Evolutionary conservation across 2,329 filamentous ascomycete species (phyloP), one percentile per base, ranked within the genome.

Genomic region (Colletotrichum costaricense): DNA sequence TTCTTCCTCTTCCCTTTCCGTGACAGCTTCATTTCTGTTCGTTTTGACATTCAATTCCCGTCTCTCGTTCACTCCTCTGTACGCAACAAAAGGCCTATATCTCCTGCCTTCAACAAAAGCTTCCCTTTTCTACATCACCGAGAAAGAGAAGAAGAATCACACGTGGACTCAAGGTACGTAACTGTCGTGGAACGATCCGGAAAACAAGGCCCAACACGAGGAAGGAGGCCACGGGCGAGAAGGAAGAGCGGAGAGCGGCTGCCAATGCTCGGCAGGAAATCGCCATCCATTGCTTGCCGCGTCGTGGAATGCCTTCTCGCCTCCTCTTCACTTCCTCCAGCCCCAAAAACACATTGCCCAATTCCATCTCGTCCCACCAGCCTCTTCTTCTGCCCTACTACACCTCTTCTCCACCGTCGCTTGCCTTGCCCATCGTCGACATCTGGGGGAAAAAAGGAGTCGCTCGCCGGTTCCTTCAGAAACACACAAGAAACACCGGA

Each of bases 21-120:
- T 73, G 68, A 74, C 68, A 68, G 69, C 72, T 69, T 74, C 69
- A 62, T 69, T 56, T 70, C 54, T 76, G 67, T 70, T 70, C 70
- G 66, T 67, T 67, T 70, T 63, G 63, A 68, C 72, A 67, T 82
- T 83, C 78, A 76, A 78, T 84, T 83, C 80, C 76, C 75, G 80
- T 79, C 82, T 74, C 80, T 84, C 82, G 81, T 83, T 84, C 70
- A 73, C 57, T 42, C 67, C 14, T 49, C 22, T 46, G 46, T 70
- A 73, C 60, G 26, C 54, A 72, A n/a, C 28, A 57, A 69, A 59
- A 59, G 55, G 66, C 46, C 52, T 38, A 65, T 26, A n/a, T 65
- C 46, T 62, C 56, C 80, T 78, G 69, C 69, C 74, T 75, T 78
- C 75, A 73, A 56, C 63, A 72, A 78, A 46, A 46, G 42, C 69